Evolutionary conservation across 805 yeast genomes (phyloP).

Genomic region (Tetrapisispora phaffii): DNA sequence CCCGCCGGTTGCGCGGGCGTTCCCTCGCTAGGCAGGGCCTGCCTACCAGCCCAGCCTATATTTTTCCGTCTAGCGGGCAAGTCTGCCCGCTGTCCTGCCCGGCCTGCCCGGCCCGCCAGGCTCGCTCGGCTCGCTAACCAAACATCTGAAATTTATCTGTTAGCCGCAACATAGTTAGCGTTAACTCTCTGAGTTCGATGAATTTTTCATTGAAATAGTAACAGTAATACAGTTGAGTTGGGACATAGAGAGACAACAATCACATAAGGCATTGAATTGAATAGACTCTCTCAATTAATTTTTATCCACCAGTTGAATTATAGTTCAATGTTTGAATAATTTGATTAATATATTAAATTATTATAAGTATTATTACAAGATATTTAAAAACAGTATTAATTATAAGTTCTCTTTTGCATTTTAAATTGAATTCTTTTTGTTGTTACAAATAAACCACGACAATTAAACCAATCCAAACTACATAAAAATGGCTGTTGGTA

Average conservation of each 20-base stretch:
- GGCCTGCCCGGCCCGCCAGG: neutral
- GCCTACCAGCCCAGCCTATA: neutral
- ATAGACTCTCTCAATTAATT: no score
- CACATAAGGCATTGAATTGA: no score
- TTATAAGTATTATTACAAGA: neutral
- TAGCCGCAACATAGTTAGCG: no score
- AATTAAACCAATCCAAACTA: conserved; percentile 3
- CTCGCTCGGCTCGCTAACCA: no score
- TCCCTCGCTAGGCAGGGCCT: no score
- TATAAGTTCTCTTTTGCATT: neutral
- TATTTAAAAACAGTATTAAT: neutral
- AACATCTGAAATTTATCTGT: no score
- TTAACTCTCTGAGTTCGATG: no score
- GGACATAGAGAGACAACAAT: no score
- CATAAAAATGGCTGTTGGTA: conserved; percentile 63
- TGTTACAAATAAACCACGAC: conserved; percentile 2
- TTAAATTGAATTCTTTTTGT: neutral
- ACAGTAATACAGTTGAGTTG: no score
- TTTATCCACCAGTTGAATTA: neutral
- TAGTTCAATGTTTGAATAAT: neutral
- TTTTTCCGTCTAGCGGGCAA: neutral
- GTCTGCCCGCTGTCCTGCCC: neutral
- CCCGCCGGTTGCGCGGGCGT: no score
- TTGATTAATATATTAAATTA: no score
- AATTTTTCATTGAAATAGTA: no score